A percentile compares a stretch with the other conserved stretches of the same genome.
Conservation (phyloP, 2,329 filamentous ascomycete genomes). For the Aspergillus phoenicis region DNA sequence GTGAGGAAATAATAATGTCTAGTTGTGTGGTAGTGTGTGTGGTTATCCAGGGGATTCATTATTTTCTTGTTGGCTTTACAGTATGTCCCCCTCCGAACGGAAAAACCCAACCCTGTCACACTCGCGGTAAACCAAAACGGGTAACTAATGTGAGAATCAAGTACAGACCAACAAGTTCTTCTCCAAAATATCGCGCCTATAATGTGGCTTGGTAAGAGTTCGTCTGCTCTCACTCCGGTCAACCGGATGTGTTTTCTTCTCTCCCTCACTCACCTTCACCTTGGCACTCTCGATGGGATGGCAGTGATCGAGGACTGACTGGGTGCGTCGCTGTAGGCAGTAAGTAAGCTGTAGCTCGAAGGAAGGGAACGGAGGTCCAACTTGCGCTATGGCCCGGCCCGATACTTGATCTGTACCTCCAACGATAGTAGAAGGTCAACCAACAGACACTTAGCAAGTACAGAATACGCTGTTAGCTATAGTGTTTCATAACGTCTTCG, state of each 20-base stretch:
- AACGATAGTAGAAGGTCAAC: background rate
- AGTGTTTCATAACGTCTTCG: too few relatives aligned
- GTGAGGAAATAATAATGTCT: background rate
- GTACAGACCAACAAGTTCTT: background rate
- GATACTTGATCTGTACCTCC: slow-evolving; percentile 13
- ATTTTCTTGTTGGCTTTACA: background rate
- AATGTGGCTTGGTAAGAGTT: slow-evolving; percentile 1
- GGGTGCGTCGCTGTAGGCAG: background rate
- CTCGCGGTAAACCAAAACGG: background rate
- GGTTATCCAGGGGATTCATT: background rate
- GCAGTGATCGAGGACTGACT: background rate
- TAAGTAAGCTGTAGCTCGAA: background rate
- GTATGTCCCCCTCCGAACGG: background rate
- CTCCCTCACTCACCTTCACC: background rate
- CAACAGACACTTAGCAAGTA: background rate
- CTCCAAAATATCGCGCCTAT: background rate
- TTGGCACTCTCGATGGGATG: background rate
- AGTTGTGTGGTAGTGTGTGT: background rate
- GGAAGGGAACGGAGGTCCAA: background rate
- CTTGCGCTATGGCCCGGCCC: slow-evolving; percentile 21
- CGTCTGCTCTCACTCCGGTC: background rate
- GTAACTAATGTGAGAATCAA: background rate
- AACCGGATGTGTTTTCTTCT: background rate
- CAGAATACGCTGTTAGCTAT: too few relatives aligned
- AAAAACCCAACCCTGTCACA: background rate